Evolutionary conservation across 306 rosid species (phyloP).

Genomic region (Coriaria nepalensis): DNA sequence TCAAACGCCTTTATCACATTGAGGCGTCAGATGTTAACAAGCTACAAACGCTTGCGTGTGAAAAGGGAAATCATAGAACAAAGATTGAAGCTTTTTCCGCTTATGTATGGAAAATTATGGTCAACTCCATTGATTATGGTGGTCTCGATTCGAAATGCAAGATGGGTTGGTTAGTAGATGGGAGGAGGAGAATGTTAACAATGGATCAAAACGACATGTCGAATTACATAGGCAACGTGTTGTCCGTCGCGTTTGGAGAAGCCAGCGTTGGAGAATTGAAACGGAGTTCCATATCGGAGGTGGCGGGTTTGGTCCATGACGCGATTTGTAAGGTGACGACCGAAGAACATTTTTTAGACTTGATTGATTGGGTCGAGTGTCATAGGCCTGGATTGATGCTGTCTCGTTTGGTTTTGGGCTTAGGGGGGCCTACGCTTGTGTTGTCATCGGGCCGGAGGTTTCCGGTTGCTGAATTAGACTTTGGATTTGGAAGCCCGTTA

Average conservation of each 20-base stretch:
- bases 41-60: conserved; percentile 50
- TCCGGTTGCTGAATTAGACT: conserved; percentile 60
- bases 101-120: conserved; percentile 64
- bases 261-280: conserved; percentile 41
- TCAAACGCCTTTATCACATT: conserved; percentile 56
- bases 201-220: conserved; percentile 27
- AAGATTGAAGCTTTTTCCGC: conserved; percentile 81
- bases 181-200: conserved; percentile 29
- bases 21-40: conserved; percentile 32
- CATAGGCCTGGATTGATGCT: conserved; percentile 74
- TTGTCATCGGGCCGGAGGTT: conserved; percentile 60
- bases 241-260: conserved; percentile 56
- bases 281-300: conserved; percentile 29
- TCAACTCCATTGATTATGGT: conserved; percentile 23
- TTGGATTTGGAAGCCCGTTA: conserved; percentile 72
- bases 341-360: conserved; percentile 57
- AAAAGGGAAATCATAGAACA: conserved; percentile 36
- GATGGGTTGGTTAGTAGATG: conserved; percentile 91
- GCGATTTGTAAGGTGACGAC: conserved; percentile 54
- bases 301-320: conserved; percentile 35
- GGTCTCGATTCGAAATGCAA: conserved; percentile 25
- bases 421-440: conserved; percentile 45
- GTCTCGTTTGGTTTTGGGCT: conserved; percentile 34
- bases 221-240: conserved; percentile 66
- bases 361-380: conserved; percentile 79